These are phyloP conservation scores for Wickerhamiella cacticola DNA, from an alignment of 805 yeast genomes.

Conservation along the genomic window DNA sequence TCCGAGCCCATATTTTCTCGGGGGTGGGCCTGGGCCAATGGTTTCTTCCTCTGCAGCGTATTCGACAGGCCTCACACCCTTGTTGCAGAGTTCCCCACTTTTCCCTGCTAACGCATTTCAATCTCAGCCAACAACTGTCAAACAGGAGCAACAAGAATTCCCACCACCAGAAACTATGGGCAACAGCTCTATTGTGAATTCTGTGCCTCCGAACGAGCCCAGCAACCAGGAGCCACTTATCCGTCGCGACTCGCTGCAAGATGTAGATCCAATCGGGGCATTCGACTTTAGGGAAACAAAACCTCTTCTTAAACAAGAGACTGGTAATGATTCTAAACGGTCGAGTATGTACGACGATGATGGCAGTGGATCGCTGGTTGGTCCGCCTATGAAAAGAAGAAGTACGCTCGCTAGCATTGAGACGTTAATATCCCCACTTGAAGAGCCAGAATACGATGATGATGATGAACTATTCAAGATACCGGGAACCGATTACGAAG, in stretches of 20 bases:
- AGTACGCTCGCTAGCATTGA: background rate
- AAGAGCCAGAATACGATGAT: background rate
- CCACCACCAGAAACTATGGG: background rate
- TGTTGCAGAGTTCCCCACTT: background rate
- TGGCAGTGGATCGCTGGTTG: background rate
- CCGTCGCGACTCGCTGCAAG: background rate
- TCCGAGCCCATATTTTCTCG: background rate
- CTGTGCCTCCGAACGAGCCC: too few species aligned
- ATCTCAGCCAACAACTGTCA: background rate
- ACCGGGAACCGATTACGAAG: conserved; percentile 18
- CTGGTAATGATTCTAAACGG: background rate
- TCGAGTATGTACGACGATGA: background rate
- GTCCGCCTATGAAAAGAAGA: background rate
- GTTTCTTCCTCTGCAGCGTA: background rate
- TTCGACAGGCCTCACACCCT: conserved; percentile 10
- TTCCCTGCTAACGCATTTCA: conserved; percentile 3
- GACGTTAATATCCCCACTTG: background rate
- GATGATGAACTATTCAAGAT: conserved; percentile 12
- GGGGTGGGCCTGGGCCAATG: conserved; percentile 2
- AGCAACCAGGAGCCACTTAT: background rate
- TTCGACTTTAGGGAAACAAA: background rate
- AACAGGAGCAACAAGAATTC: background rate
- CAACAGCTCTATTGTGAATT: too few species aligned
- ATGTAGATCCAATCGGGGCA: background rate
- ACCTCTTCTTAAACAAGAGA: background rate